phyloP scores from a whole-genome alignment of 2,329 filamentous ascomycete species.

The Trichothecium roseum region DNA sequence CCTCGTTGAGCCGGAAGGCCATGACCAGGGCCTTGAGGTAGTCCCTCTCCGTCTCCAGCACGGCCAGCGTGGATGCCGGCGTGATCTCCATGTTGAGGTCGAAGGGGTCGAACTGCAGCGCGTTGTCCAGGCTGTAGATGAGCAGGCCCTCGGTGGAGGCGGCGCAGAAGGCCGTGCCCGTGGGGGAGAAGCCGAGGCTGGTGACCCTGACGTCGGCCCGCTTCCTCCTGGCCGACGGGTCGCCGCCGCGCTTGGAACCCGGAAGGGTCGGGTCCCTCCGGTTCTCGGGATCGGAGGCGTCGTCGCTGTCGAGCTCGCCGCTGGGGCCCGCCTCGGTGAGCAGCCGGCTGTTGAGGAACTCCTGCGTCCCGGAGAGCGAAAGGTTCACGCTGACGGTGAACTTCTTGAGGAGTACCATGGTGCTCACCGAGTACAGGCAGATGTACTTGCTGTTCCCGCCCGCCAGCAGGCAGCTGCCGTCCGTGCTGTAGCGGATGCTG shows the following conservation, averaged over 20 bases:
- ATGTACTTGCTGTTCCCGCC: slow-evolving; percentile 98
- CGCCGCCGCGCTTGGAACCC: slow-evolving; percentile 72
- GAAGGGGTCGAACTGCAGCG: slow-evolving; percentile 85
- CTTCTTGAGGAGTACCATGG: slow-evolving; percentile 85
- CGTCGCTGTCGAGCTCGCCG: slow-evolving; percentile 79
- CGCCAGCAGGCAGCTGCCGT: slow-evolving; percentile 82
- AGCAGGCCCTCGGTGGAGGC: slow-evolving; percentile 90
- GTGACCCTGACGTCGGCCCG: slow-evolving; percentile 77
- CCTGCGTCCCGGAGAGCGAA: slow-evolving; percentile 91
- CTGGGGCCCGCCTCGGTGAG: slow-evolving; percentile 83
- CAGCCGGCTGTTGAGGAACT: slow-evolving; percentile 87
- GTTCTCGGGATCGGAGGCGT: slow-evolving; percentile 81
- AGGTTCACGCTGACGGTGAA: slow-evolving; percentile 93
- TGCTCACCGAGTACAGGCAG: slow-evolving; percentile 89
- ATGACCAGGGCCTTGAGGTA: slow-evolving; percentile 91
- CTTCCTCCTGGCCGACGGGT: slow-evolving; percentile 68
- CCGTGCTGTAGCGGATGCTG: slow-evolving; percentile 81
- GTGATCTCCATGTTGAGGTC: slow-evolving; percentile 93
- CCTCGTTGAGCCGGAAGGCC: slow-evolving; percentile 91
- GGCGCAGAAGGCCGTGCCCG: slow-evolving; percentile 84
- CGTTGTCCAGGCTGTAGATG: slow-evolving; percentile 82
- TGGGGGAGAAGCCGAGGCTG: slow-evolving; percentile 77
- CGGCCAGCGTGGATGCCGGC: slow-evolving; percentile 67
- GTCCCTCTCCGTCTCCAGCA: slow-evolving; percentile 58
- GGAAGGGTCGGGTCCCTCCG: slow-evolving; percentile 71